Evolutionary conservation across 306 rosid genomes (phyloP).

Genomic region (Gastrolobium villosum): DNA sequence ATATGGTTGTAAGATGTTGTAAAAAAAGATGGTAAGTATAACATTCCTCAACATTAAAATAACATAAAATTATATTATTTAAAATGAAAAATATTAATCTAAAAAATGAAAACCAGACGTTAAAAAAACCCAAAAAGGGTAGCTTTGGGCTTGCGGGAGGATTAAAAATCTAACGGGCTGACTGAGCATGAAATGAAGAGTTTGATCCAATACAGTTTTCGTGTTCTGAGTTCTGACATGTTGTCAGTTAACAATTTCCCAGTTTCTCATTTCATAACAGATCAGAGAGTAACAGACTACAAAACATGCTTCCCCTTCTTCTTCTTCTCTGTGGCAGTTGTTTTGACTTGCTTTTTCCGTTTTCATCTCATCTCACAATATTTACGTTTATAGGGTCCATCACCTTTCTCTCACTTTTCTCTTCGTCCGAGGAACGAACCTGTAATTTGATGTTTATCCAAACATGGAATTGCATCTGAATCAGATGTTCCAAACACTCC

Average conservation of each 20-base stretch:
- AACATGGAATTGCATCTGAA: not conserved
- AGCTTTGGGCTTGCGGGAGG: no score
- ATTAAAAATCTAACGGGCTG: not conserved
- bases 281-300: not conserved
- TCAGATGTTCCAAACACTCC: slow-evolving; percentile 4
- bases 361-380: not conserved
- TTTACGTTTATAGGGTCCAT: not conserved
- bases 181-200: not conserved
- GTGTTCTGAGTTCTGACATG: not conserved
- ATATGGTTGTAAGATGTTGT: no score
- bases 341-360: not conserved
- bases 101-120: no score
- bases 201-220: not conserved
- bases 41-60: no score
- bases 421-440: not conserved
- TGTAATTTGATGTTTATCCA: not conserved
- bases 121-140: no score
- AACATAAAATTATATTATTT: no score
- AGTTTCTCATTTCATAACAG: not conserved
- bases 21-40: no score
- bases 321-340: not conserved
- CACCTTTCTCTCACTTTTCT: not conserved
- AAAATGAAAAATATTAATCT: no score
- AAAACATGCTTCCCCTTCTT: not conserved
- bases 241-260: not conserved